phyloP scores from a whole-genome alignment of 306 rosid genomes.

The Clitoria ternatea region DNA sequence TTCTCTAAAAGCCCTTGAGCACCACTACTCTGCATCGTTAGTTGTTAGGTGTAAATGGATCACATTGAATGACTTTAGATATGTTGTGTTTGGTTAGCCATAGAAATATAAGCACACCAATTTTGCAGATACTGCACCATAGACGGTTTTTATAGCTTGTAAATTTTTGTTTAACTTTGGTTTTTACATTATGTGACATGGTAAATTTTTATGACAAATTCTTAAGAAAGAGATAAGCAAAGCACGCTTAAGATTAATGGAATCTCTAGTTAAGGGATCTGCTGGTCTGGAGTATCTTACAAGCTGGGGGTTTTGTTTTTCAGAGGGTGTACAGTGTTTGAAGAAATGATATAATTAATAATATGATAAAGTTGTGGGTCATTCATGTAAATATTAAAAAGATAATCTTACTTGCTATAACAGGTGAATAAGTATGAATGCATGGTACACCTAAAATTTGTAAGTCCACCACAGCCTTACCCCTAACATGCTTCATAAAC shows the following conservation, averaged over 20 bases:
- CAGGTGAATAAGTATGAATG: too few relatives aligned
- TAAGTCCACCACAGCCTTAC: too few relatives aligned
- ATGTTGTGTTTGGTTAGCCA: too few relatives aligned
- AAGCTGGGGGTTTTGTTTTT: conserved; percentile 82
- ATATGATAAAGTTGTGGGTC: too few relatives aligned
- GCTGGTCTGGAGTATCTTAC: conserved; percentile 92
- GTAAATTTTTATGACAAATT: conserved; percentile 40
- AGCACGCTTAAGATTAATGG: conserved; percentile 72
- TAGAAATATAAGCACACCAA: too few relatives aligned
- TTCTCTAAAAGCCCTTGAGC: not conserved
- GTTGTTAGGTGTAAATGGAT: not conserved
- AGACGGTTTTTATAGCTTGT: not conserved
- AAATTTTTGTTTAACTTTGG: not conserved
- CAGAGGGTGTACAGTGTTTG: conserved; percentile 81
- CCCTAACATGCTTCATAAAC: too few relatives aligned
- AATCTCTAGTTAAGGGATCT: conserved; percentile 82
- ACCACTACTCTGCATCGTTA: not conserved
- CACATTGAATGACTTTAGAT: too few relatives aligned
- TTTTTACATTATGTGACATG: conserved; percentile 16
- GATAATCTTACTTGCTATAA: too few relatives aligned
- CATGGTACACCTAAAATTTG: too few relatives aligned
- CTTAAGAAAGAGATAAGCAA: conserved; percentile 87
- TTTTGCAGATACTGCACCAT: not conserved
- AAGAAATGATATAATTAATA: too few relatives aligned
- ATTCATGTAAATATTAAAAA: too few relatives aligned